Base-by-base conservation (phyloP, 495 filamentous ascomycete genomes). In the Aspergillus funiculosus region DNA sequence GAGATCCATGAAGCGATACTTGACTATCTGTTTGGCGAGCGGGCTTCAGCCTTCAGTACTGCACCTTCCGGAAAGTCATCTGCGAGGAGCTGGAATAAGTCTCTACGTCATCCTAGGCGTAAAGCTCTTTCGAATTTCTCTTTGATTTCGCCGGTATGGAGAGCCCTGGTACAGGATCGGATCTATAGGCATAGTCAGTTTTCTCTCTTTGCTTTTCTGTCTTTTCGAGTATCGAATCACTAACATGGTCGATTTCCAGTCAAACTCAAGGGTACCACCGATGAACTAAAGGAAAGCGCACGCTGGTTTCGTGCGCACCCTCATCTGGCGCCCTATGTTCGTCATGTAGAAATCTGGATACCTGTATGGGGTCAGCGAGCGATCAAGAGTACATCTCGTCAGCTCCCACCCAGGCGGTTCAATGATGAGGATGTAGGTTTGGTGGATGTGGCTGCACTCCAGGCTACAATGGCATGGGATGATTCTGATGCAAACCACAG, bases 1-100 rank as follows among this genome's bases (percentile, higher is more conserved):
- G 83, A 87, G 59, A 85, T 87, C 37, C 80, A 85, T 56, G 82
- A 86, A 50, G 75, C 71, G 29, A 81, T 87, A 34, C 66, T 86
- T 6, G 82, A 86, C 53, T 74, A 83, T 54, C 59, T 87, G 10
- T 83, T 82, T 37, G 83, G 83, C 7, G 78, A 81, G 34, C 72
- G 82, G 4, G 72, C 76, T 11, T 77, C 79, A 3, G 67, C 79
- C 1, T 67, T 74, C 25, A 78, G 77, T 34, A 70, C 71, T 14
- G 46, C 60, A 13, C 54, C 62, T 26, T 68, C 69, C 4, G 66
- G 66, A 2, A 67, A 65, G 44, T 64, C 75, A 31, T 68, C 70
- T 11, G 59, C 67, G 17, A 70, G 76, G 20, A 77, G 71, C 50
- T 85, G 81, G 80, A 77, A 75, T 43, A 81, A 78, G 26, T 76